A percentile compares a stretch with the other conserved stretches of the same genome.
Evolutionary conservation across 768 basidiomycete species (phyloP).

Genomic region (Termitomyces sp.): DNA sequence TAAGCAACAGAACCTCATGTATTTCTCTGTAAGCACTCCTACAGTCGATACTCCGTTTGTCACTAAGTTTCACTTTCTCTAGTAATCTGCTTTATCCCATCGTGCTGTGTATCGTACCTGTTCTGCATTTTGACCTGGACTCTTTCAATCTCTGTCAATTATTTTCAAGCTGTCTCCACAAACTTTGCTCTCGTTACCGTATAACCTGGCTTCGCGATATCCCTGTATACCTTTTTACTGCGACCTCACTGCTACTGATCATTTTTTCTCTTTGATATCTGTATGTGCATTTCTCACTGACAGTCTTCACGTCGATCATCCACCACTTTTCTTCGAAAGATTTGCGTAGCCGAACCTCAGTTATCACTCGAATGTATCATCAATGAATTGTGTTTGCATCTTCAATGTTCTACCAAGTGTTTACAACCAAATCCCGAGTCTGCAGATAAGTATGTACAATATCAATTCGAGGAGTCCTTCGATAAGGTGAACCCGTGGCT

Average conservation of each 20-base stretch:
- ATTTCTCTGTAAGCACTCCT: conserved; percentile 29
- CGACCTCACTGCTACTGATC: background rate
- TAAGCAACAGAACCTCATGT: conserved; percentile 54
- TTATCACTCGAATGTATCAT: background rate
- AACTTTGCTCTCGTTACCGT: background rate
- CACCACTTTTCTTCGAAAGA: background rate
- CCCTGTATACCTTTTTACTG: background rate
- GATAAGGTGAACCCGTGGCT: too few species aligned
- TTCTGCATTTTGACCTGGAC: background rate
- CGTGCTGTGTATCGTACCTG: background rate
- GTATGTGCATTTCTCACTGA: background rate
- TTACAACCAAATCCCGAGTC: too few species aligned
- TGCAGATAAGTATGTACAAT: too few species aligned
- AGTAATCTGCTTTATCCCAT: background rate
- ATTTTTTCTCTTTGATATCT: background rate
- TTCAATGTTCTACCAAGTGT: background rate
- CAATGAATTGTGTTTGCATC: background rate
- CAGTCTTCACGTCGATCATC: background rate
- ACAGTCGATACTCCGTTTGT: background rate
- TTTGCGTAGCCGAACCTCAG: too few species aligned
- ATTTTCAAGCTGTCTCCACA: background rate
- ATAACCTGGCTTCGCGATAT: background rate
- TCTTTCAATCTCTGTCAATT: background rate
- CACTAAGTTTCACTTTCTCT: background rate
- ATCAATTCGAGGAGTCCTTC: too few species aligned